These are phyloP conservation scores for Rhododendron ovatum DNA, from an alignment of 148 eudicot species.

Conservation along the genomic window DNA sequence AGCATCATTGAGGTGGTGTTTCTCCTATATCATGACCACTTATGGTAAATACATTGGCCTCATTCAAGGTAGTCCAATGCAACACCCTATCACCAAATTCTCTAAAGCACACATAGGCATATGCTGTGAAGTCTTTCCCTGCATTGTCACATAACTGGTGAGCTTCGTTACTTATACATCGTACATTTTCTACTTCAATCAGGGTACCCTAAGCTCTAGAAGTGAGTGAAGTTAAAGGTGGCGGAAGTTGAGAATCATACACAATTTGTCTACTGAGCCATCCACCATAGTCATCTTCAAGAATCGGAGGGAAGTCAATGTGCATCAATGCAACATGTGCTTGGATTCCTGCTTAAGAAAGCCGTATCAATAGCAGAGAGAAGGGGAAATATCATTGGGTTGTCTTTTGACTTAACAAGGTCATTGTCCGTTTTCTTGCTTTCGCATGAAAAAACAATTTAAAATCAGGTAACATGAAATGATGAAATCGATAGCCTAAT, in stretches of 20 bases:
- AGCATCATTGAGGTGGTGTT: conserved; percentile 43
- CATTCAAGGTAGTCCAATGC: conserved; percentile 58
- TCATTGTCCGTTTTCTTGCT: neutral
- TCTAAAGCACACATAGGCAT: conserved; percentile 64
- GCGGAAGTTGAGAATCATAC: conserved; percentile 22
- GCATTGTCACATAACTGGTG: conserved; percentile 11
- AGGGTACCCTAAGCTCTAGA: neutral
- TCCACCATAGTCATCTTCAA: conserved; percentile 76
- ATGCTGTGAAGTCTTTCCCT: conserved; percentile 56
- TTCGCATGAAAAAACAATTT: neutral
- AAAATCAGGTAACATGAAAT: no score
- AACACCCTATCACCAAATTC: conserved; percentile 63
- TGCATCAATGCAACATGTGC: conserved; percentile 64
- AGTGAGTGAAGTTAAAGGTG: neutral
- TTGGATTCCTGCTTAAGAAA: conserved; percentile 44
- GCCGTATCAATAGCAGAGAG: neutral
- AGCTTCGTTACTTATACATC: neutral
- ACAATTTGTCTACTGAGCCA: conserved; percentile 39
- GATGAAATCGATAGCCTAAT: no score
- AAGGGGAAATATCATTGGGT: conserved; percentile 13
- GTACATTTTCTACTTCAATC: no score
- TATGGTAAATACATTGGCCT: conserved; percentile 34
- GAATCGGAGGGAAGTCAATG: conserved; percentile 49
- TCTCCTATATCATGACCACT: conserved; percentile 33
- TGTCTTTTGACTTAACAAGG: neutral